Evolutionary conservation across 257 asterid genomes (phyloP), one percentile per base, ranked within the genome.

Genomic region (Galeopsis tetrahit): DNA sequence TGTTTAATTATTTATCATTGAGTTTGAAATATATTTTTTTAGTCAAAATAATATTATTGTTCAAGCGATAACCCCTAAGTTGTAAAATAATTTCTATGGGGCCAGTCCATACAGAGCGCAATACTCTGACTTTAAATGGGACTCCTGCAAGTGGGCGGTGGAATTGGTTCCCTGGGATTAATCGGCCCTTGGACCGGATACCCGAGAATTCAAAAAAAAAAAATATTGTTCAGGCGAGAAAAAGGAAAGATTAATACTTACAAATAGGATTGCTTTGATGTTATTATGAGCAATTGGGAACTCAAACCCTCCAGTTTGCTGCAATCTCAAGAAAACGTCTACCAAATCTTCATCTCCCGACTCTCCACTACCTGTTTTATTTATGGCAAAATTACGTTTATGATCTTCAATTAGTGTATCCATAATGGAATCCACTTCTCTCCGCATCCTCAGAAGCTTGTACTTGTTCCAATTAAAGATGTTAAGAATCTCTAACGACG

Each of bases 231-330:
- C n/a, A n/a, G n/a, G n/a, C n/a, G n/a, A n/a, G 36, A 2, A 75
- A 39, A 39, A 6, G n/a, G n/a, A n/a, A n/a, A n/a, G n/a, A n/a
- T n/a, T 39, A 39, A 39, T 39, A 9, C 80, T 75, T 61, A 75
- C 80, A 42, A 28, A 71, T 15, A 70, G 2, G 39, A 77, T 59
- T 1, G 74, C 81, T 65, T 77, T 77, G 34, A 77, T 77, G 70
- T 77, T 71, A 52, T 77, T 69, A 21, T 77, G 35, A 17, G 6
- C 42, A 1, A 77, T 70, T 0, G 73, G 77, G 40, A 70, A 56
- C 7, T 64, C 15, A 2, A 77, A 55, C 56, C 57, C 77, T 11
- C 73, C 81, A 4, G 15, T 58, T 6, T 49, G 70, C 55, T 69
- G 15, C 8, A 76, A 5, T 35, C 80, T 40, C n/a, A 76, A 31